These are phyloP conservation scores for Apiotrichum montevideense DNA, from an alignment of 1,284 basidiomycete genomes.

Conservation along the genomic window DNA sequence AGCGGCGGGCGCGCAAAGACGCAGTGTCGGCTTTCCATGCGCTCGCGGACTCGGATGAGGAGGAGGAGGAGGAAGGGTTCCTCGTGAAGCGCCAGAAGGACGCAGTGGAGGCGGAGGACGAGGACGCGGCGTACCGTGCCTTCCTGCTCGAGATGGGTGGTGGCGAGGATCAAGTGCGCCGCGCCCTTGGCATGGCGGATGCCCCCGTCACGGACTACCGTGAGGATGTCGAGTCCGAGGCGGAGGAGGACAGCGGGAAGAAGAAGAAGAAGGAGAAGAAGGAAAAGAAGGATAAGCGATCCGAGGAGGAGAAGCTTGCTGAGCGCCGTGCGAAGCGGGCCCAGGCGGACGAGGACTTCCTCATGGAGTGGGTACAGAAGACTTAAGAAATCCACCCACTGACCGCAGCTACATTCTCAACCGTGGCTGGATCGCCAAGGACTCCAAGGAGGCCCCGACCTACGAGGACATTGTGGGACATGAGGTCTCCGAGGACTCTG, in stretches of 20 bases:
- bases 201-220: conserved; percentile 21
- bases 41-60: conserved; percentile 42
- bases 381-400: not conserved
- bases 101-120: conserved; percentile 67
- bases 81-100: conserved; percentile 57
- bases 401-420: conserved; percentile 77
- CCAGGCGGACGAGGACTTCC: conserved; percentile 57
- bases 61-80: conserved; percentile 55
- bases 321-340: conserved; percentile 24
- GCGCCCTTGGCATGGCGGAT: conserved; percentile 48
- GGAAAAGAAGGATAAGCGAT: conserved; percentile 24
- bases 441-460: conserved; percentile 65
- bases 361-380: conserved; percentile 66
- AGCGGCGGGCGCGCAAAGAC: conserved; percentile 67
- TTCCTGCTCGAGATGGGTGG: conserved; percentile 74
- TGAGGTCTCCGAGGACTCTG: conserved; percentile 21
- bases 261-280: conserved; percentile 51
- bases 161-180: conserved; percentile 61
- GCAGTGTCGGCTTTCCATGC: conserved; percentile 64
- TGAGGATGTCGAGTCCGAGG: conserved; percentile 46
- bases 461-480: conserved; percentile 65
- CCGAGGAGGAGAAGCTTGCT: conserved; percentile 54
- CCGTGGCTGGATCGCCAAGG: conserved; percentile 86
- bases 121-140: conserved; percentile 68
- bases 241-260: conserved; percentile 59